These are phyloP conservation scores for Leptographium radiaticola DNA, from an alignment of 2,329 filamentous ascomycete genomes.

Conservation along the genomic window DNA sequence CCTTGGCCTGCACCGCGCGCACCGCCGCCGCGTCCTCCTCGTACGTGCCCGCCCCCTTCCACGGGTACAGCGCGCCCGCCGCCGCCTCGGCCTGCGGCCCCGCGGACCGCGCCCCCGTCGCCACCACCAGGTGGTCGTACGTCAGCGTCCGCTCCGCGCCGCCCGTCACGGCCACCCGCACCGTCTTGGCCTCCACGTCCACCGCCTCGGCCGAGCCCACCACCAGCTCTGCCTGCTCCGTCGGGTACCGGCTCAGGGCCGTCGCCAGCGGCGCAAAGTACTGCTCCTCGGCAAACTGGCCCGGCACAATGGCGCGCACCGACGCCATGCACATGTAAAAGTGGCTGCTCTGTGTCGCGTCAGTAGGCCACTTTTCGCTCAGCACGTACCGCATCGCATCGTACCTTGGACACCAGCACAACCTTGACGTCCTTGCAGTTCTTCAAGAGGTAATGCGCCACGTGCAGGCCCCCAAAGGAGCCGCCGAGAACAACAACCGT, in stretches of 20 bases:
- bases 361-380: not conserved
- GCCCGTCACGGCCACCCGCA: conserved; percentile 23
- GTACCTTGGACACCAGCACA: conserved; percentile 41
- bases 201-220: conserved; percentile 34
- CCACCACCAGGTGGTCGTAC: conserved; percentile 46
- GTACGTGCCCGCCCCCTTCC: conserved; percentile 36
- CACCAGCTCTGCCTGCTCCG: conserved; percentile 36
- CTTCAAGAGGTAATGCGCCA: conserved; percentile 41
- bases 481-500: conserved; percentile 42
- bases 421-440: conserved; percentile 36
- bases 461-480: conserved; percentile 37
- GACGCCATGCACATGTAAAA: conserved; percentile 47
- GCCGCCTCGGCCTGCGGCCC: conserved; percentile 15
- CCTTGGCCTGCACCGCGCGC: conserved; percentile 24
- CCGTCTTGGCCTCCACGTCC: conserved; percentile 27
- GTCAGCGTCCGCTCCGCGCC: conserved; percentile 18
- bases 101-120: conserved; percentile 33
- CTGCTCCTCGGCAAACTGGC: conserved; percentile 33
- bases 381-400: not conserved
- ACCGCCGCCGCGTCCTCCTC: conserved; percentile 29
- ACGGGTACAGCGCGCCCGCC: conserved; percentile 26
- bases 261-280: conserved; percentile 35
- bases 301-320: conserved; percentile 40
- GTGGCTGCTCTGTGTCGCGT: conserved; percentile 32
- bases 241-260: conserved; percentile 36